Evolutionary conservation across 108 stramenopile genomes (phyloP).

Genomic region (Mayamaea pseudoterrestris): DNA sequence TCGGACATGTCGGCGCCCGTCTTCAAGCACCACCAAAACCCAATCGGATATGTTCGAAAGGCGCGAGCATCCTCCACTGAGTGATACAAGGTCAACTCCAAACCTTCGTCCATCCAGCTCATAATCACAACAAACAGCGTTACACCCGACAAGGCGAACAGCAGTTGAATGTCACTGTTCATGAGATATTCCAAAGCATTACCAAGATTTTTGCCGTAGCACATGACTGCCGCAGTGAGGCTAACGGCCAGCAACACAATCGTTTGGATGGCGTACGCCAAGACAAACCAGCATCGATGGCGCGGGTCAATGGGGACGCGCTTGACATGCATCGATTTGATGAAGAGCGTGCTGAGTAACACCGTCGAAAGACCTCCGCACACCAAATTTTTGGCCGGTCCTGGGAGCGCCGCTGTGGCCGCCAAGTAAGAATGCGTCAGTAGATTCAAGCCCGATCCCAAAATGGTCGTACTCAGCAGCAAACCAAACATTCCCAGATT

Average conservation of each 20-base stretch:
- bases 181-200: constrained; percentile 39
- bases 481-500: constrained; percentile 59
- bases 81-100: constrained; percentile 50
- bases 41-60: constrained; percentile 64
- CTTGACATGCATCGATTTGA: constrained; percentile 76
- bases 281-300: constrained; percentile 43
- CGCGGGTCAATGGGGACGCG: constrained; percentile 43
- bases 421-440: constrained; percentile 73
- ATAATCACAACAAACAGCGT: constrained; percentile 45
- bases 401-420: constrained; percentile 61
- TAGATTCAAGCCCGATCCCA: constrained; percentile 68
- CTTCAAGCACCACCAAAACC: constrained; percentile 64
- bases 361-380: constrained; percentile 70
- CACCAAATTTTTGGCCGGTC: constrained; percentile 55
- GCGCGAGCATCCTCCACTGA: constrained; percentile 17
- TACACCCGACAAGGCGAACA: constrained; percentile 40
- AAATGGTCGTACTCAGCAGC: constrained; percentile 58
- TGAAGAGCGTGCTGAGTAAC: constrained; percentile 47
- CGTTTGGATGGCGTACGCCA: constrained; percentile 48
- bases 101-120: constrained; percentile 63
- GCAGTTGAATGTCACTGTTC: constrained; percentile 58
- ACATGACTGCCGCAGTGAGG: constrained; percentile 31
- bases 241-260: constrained; percentile 39
- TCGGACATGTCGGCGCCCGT: constrained; percentile 6
- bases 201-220: constrained; percentile 19